Evolutionary conservation across 495 filamentous ascomycete genomes (phyloP).

Genomic region (Halenospora varia): DNA sequence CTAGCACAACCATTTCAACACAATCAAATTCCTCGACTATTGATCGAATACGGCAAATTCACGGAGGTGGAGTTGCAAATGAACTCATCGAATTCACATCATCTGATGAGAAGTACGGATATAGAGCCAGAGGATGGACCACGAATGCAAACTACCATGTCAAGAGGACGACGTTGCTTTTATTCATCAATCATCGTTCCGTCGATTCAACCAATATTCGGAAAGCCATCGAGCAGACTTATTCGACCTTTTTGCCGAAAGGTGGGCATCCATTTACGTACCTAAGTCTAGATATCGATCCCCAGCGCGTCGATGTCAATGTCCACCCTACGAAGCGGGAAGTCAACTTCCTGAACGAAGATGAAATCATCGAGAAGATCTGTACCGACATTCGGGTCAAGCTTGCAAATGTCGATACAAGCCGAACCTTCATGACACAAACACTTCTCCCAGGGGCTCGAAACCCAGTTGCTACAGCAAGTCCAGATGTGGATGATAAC

Average conservation of each 20-base stretch:
- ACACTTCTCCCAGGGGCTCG: slow-evolving; percentile 72
- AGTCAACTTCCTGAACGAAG: slow-evolving; percentile 97
- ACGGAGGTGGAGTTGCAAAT: slow-evolving; percentile 82
- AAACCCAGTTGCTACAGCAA: slow-evolving; percentile 30
- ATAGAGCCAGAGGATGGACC: slow-evolving; percentile 73
- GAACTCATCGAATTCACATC: slow-evolving; percentile 77
- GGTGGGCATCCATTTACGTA: slow-evolving; percentile 94
- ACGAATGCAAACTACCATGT: slow-evolving; percentile 96
- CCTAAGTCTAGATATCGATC: slow-evolving; percentile 89
- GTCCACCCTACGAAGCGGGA: slow-evolving; percentile 97
- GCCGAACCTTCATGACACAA: slow-evolving; percentile 91
- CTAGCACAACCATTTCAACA: slow-evolving; percentile 74
- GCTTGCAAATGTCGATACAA: slow-evolving; percentile 86
- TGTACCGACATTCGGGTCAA: slow-evolving; percentile 76
- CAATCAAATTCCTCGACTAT: slow-evolving; percentile 62
- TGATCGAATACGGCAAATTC: slow-evolving; percentile 86
- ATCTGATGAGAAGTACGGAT: slow-evolving; percentile 74
- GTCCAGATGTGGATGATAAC: slow-evolving; percentile 27
- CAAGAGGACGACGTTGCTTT: slow-evolving; percentile 81
- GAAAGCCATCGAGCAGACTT: slow-evolving; percentile 88
- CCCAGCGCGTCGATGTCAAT: slow-evolving; percentile 92
- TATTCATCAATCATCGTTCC: slow-evolving; percentile 98
- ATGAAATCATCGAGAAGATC: slow-evolving; percentile 89
- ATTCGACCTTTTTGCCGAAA: slow-evolving; percentile 86
- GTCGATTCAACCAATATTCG: slow-evolving; percentile 90